Evolutionary conservation across 2,329 filamentous ascomycete genomes (phyloP), one percentile per base, ranked within the genome.

Genomic region (Hawksworthiomyces lignivorus): DNA sequence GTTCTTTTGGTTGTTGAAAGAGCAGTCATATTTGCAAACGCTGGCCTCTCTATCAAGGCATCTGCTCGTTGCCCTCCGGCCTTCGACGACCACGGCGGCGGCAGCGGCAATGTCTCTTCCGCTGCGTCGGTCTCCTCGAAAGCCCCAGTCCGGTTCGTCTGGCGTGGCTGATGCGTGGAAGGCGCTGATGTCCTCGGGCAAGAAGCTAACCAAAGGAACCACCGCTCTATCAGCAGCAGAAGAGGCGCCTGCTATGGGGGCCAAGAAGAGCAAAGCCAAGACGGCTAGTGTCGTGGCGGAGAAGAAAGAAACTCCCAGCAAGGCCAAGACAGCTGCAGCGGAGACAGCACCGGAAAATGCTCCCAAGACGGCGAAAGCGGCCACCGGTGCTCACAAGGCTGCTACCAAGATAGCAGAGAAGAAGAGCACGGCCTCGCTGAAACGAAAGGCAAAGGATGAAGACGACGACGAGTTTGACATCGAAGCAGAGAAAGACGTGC

Each of bases 121-220:
- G 3, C 21, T 44, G 7, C 47, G 48, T 27, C 40, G 41, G 26
- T 45, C 44, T 12, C 21, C 43, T 4, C 46, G 48, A 7, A 44
- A 30, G 30, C 21, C 33, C 4, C 32, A 41, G 36, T 22, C 35
- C 1, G 30, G 27, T 21, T 37, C 35, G 12, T 24, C 33, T 6
- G 30, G 5, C 7, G n/a, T 17, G 15, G 32, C 32, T 31, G 33
- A 26, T 19, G 33, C 32, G 17, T 41, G 39, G 39, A 41, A 75
- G 38, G 30, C 31, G 18, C 30, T 44, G 31, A 20, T 39, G 19
- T 33, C 36, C 2, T 26, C 62, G n/a, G 18, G 7, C 4, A 31
- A 36, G 29, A 36, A 14, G 4, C 22, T n/a, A 21, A 14, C 35
- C 4, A 34, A 14, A 15, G 31, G 24, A 6, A 21, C 40, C 4